Conservation (phyloP, 2,329 filamentous ascomycete species). For the Aspergillus novofumigatus region DNA sequence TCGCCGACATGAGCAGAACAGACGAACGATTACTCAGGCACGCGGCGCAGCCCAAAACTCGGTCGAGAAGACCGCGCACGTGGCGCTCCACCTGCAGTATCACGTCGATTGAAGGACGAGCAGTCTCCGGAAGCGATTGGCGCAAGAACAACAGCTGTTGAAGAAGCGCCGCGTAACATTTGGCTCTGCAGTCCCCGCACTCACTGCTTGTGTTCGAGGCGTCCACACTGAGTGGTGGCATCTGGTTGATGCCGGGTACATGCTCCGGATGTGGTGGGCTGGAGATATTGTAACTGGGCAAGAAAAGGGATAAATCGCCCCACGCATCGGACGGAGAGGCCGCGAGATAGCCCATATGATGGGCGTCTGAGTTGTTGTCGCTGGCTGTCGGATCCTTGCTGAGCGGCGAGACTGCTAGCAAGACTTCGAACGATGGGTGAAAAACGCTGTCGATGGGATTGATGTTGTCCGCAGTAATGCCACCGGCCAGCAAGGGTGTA, state of each 20-base stretch:
- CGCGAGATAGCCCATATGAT: not conserved
- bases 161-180: constrained; percentile 3
- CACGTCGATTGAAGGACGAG: constrained; percentile 3
- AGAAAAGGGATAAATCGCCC: constrained; percentile 1
- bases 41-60: not conserved
- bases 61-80: not conserved
- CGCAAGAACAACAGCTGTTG: constrained; percentile 5
- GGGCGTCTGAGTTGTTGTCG: not conserved
- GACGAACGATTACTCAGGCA: constrained; percentile 6
- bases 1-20: constrained; percentile 3
- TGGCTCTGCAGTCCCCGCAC: constrained; percentile 3
- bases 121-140: constrained; percentile 2
- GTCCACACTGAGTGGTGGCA: not conserved
- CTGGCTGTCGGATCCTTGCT: not conserved
- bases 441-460: constrained; percentile 1
- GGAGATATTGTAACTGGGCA: not conserved
- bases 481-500: not conserved
- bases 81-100: constrained; percentile 3
- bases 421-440: constrained; percentile 1
- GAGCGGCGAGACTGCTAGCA: not conserved
- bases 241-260: not conserved
- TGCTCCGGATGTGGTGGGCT: not conserved
- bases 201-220: constrained; percentile 2
- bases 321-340: not conserved
- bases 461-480: not conserved